Conservation (phyloP, 2,329 filamentous ascomycete genomes). For the Penicillium sp. region DNA sequence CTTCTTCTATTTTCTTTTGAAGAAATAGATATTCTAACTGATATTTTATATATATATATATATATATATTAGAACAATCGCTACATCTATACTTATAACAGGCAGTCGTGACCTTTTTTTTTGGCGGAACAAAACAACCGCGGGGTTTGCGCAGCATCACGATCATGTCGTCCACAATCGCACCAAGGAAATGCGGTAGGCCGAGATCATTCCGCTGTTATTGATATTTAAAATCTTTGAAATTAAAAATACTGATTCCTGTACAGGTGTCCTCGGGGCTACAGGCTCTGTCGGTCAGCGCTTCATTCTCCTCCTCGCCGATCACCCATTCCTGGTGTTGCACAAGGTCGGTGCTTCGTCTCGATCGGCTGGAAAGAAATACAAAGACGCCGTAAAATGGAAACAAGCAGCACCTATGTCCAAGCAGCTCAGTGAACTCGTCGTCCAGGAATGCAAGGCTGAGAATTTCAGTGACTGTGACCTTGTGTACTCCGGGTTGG, state of each 20-base stretch:
- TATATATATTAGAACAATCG: no score
- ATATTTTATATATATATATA: no score
- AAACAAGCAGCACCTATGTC: slow-evolving; percentile 86
- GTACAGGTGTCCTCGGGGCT: slow-evolving; percentile 73
- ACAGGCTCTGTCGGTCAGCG: slow-evolving; percentile 94
- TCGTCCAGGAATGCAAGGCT: slow-evolving; percentile 80
- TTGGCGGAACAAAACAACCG: neutral
- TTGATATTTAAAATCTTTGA: neutral
- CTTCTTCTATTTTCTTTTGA: neutral
- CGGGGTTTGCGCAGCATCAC: slow-evolving; percentile 12
- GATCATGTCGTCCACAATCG: slow-evolving; percentile 28
- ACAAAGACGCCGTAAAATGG: slow-evolving; percentile 91
- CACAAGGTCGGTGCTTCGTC: slow-evolving; percentile 87
- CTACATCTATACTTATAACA: no score
- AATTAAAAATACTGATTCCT: neutral
- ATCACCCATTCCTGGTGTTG: slow-evolving; percentile 81
- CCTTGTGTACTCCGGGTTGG: slow-evolving; percentile 86
- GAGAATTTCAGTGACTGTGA: slow-evolving; percentile 85
- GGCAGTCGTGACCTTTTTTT: neutral
- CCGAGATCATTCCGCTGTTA: neutral
- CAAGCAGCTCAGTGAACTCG: slow-evolving; percentile 67
- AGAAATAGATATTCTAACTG: no score
- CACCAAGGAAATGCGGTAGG: slow-evolving; percentile 41
- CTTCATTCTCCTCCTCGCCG: slow-evolving; percentile 85
- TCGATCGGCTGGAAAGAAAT: slow-evolving; percentile 86